phyloP scores from a whole-genome alignment of 305 asterid genomes.

The Fraxinus platypoda region DNA sequence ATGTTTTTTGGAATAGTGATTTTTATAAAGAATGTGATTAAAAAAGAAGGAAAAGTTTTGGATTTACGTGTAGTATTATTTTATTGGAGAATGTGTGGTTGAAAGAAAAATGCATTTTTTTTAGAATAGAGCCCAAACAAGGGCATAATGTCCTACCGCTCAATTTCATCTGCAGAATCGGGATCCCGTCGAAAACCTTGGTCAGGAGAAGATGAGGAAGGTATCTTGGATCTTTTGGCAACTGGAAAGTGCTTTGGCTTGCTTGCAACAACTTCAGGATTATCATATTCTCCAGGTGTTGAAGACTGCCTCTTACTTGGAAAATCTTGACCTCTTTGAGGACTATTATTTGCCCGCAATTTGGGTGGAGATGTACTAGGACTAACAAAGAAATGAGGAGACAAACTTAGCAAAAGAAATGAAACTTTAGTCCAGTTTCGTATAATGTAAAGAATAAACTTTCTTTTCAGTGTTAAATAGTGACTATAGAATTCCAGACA shows the following conservation, averaged over 20 bases:
- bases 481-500: not conserved
- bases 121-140: not conserved
- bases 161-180: slow-evolving; percentile 47
- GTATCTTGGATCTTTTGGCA: slow-evolving; percentile 70
- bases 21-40: too few relatives aligned
- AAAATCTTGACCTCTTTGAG: slow-evolving; percentile 41
- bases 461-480: slow-evolving; percentile 7
- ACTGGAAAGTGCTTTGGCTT: slow-evolving; percentile 48
- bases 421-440: slow-evolving; percentile 2
- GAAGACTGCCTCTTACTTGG: slow-evolving; percentile 46
- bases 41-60: too few relatives aligned
- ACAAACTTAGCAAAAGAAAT: slow-evolving; percentile 9
- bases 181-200: slow-evolving; percentile 44
- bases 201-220: slow-evolving; percentile 48
- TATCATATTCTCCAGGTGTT: slow-evolving; percentile 30
- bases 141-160: slow-evolving; percentile 46
- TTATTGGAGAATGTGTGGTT: too few relatives aligned
- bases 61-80: too few relatives aligned
- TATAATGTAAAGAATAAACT: slow-evolving; percentile 7
- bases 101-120: not conserved
- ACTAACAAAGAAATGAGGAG: slow-evolving; percentile 22
- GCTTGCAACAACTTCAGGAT: slow-evolving; percentile 39
- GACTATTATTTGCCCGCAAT: slow-evolving; percentile 29
- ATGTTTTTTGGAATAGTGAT: not conserved
- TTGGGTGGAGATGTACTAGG: slow-evolving; percentile 40